Percentiles rank a stretch among this genome's conserved stretches.
Evolutionary conservation across 169 alveolate species (phyloP).

Genomic region (Blepharisma undulans): DNA sequence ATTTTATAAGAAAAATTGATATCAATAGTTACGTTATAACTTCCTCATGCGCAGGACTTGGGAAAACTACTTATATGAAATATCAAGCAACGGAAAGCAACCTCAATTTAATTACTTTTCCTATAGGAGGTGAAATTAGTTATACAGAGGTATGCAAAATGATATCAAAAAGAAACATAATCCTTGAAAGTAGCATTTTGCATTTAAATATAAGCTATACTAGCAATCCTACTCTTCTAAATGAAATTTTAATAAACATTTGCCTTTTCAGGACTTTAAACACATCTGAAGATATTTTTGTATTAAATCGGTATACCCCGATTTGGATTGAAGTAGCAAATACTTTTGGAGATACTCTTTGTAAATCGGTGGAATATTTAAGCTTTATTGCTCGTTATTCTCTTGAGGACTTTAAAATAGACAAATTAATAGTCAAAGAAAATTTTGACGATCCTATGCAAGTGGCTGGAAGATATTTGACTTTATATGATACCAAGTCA

Average conservation of each 20-base stretch:
- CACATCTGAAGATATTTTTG: neutral
- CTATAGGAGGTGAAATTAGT: neutral
- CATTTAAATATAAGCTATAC: neutral
- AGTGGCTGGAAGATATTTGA: neutral
- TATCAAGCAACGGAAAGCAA: neutral
- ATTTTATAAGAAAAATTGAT: neutral
- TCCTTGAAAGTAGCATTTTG: neutral
- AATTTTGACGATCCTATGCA: neutral
- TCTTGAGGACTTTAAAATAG: neutral
- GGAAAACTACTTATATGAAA: neutral
- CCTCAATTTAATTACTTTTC: neutral
- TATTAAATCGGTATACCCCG: neutral
- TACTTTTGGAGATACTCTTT: neutral
- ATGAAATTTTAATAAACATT: neutral
- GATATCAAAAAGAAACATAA: neutral
- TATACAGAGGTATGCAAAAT: neutral
- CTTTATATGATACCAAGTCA: too few relatives aligned
- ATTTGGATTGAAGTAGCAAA: constrained; percentile 22
- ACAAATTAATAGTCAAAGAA: neutral
- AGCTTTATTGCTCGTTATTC: neutral
- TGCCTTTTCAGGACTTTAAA: neutral
- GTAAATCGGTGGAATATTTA: neutral
- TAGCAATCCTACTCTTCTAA: neutral
- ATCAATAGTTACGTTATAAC: neutral
- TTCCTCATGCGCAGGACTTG: constrained; percentile 13